Evolutionary conservation across 345 rosid species (phyloP), one percentile per base, ranked within the genome.

Genomic region (Viola odorata): DNA sequence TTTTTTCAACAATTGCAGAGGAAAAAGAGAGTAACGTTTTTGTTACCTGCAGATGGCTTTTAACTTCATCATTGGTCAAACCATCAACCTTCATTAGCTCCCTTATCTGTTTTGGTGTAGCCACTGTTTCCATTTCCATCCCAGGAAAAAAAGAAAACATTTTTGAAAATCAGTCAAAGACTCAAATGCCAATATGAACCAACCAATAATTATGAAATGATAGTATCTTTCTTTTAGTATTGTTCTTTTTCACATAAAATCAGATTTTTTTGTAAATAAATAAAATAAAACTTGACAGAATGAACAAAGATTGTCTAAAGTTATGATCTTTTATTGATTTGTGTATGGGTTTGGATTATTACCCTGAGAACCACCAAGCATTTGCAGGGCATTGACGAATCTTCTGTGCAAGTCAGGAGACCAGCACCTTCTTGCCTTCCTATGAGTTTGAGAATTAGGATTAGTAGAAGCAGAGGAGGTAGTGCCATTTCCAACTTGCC

Each of bases 341-440:
- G n/a, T n/a, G n/a, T n/a, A n/a, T n/a, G n/a, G n/a, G n/a, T n/a
- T n/a, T n/a, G n/a, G n/a, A n/a, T n/a, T 13, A 16, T 47, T 88
- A 95, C 99, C 97, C 91, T 95, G 99, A 58, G 99, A 91, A 40
- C 99, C 99, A 37, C 99, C 99, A 8, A 95, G 94, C 96, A 91
- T 84, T 68, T 95, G 99, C 39, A 95, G 91, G 53, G 99, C 99
- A 74, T 79, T 84, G 3, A 95, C 95, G 64, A 95, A 95, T 81
- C 98, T 75, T 41, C 99, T 74, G 73, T 95, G 99, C 81, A 95
- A 80, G 63, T 95, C 99, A 3, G 99, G 99, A 0, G 99, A 95
- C 99, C 99, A 95, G 52, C 99, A 95, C 64, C 98, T 86, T 41
- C 99, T 85, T 23, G 96, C 91, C 70, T 95, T 95, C 75, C 99